Evolutionary conservation across 345 rosid species (phyloP).

Genomic region (Euphorbia tirucalli): DNA sequence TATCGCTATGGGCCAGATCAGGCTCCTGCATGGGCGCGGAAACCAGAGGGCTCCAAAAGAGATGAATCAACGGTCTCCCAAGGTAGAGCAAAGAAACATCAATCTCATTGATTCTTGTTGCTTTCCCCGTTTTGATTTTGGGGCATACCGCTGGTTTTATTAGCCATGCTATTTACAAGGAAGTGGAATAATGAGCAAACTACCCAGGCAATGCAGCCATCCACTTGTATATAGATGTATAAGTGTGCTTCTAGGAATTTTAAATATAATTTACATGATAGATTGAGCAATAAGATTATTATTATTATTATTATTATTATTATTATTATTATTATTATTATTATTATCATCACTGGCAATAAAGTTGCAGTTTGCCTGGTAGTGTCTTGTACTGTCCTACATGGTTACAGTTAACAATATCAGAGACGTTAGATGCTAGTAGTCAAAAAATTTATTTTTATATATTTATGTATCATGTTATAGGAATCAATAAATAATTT

Average conservation of each 20-base stretch:
- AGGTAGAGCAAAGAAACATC: slow-evolving; percentile 97
- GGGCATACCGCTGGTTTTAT: not conserved
- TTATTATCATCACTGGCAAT: not conserved
- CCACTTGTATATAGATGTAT: slow-evolving; percentile 22
- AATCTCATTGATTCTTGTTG: slow-evolving; percentile 58
- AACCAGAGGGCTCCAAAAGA: slow-evolving; percentile 84
- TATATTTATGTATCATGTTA: too few relatives aligned
- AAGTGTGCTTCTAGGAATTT: not conserved
- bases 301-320: slow-evolving; percentile 4
- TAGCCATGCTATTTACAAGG: not conserved
- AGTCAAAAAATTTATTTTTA: too few relatives aligned
- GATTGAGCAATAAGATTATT: slow-evolving; percentile 22
- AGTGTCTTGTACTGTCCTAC: not conserved
- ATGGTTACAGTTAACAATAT: not conserved
- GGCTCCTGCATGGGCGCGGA: slow-evolving; percentile 97
- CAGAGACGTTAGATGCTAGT: too few relatives aligned
- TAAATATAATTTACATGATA: not conserved
- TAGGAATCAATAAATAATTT: too few relatives aligned
- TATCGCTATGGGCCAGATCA: slow-evolving; percentile 96
- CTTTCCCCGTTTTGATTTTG: not conserved
- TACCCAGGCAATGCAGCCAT: slow-evolving; percentile 1
- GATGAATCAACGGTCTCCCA: slow-evolving; percentile 67
- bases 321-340: slow-evolving; percentile 11
- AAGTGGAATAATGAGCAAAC: not conserved
- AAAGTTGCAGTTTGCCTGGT: slow-evolving; percentile 5